Evolutionary conservation across 1,139 yeast genomes (phyloP), one percentile per base, ranked within the genome.

Genomic region (Oligophagozyma castellii): DNA sequence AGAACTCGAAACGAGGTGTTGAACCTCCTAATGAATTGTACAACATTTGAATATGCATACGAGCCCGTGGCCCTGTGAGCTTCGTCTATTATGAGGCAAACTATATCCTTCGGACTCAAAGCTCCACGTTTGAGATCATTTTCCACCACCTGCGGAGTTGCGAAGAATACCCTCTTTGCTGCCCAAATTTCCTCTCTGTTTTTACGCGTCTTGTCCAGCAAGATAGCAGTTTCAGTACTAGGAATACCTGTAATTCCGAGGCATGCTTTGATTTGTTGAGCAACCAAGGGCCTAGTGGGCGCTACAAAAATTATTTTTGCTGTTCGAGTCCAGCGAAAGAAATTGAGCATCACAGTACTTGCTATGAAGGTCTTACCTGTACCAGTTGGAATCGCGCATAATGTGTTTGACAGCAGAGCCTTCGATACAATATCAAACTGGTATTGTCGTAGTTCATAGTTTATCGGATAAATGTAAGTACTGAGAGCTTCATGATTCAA

Each of bases 291-390:
- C 40, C 84, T 65, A 0, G 99, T 92, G 0, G 99, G 99, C 0
- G 99, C 98, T 76, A 89, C 75, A 49, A 92, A 92, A 4, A 92
- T 68, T 38, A 89, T 71, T 48, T 84, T 89, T 4, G 84, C 72
- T 10, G 58, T 55, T 5, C 69, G 70, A 4, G 75, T 79, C 98
- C 98, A 92, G 29, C 93, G 59, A 42, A 69, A 73, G 56, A 69
- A 92, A 48, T 92, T 92, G 33, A 86, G 63, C 83, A 92, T 92
- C 16, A 89, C 92, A 0, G 94, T 77, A 24, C 93, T 74, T 2
- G 98, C 96, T 44, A 92, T 84, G 41, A 92, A 84, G 0, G 99
- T 92, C 55, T 92, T 92, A 27, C 99, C 99, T 51, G 86, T 63
- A 40, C 99, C 99, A 0, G 99, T 92, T 1, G 99, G 99, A 16